These are phyloP conservation scores for Cordyceps militaris DNA, from an alignment of 2,329 filamentous ascomycete species.

Conservation along the genomic window DNA sequence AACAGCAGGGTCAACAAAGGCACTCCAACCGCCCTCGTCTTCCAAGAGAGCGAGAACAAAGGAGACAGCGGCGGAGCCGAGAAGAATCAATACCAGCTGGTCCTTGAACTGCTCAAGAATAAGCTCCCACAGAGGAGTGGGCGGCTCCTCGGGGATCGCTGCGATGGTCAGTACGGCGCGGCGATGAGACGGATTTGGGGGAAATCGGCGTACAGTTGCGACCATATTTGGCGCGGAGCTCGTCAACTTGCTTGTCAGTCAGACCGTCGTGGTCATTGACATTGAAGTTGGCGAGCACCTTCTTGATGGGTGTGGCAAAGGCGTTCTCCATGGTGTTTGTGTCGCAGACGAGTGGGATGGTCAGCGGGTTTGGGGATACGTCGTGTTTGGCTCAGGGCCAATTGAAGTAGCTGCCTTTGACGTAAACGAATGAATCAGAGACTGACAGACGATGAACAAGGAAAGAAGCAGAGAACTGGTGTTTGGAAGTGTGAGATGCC, in stretches of 20 bases:
- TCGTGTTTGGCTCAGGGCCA: not conserved
- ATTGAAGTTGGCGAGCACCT: constrained; percentile 52
- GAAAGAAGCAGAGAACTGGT: constrained; percentile 3
- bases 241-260: constrained; percentile 49
- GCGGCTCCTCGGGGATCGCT: constrained; percentile 77
- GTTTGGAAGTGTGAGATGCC: constrained; percentile 3
- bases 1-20: constrained; percentile 92
- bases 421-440: constrained; percentile 7
- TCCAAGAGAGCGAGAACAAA: constrained; percentile 92
- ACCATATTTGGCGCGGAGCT: constrained; percentile 52
- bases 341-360: constrained; percentile 15
- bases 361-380: not conserved
- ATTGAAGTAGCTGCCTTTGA: constrained; percentile 1
- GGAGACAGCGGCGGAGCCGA: constrained; percentile 87
- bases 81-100: constrained; percentile 89
- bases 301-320: constrained; percentile 49
- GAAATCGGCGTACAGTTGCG: constrained; percentile 51
- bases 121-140: constrained; percentile 92
- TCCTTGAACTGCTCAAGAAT: constrained; percentile 99
- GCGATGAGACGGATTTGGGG: not conserved
- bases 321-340: constrained; percentile 52
- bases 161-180: constrained; percentile 11
- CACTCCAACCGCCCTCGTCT: constrained; percentile 87
- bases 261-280: constrained; percentile 51
- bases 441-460: constrained; percentile 7